Evolutionary conservation across 805 yeast species (phyloP), one percentile per base, ranked within the genome.

Genomic region (Suhomyces pyralidae): DNA sequence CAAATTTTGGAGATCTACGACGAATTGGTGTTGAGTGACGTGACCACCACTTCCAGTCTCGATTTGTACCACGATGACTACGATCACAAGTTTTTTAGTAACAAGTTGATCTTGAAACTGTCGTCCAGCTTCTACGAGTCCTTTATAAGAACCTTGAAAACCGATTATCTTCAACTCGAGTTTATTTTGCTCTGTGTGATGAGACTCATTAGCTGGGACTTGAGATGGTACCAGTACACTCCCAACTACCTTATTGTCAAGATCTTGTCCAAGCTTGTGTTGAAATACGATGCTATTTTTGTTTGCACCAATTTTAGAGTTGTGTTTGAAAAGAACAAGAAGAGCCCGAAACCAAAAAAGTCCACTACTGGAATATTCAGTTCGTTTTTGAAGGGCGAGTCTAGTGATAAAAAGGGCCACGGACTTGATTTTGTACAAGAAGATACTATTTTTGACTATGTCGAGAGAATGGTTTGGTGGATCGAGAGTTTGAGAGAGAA

Each of bases 221-320:
- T 80, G 36, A 73, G 92, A 45, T 88, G 85, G 79, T 86, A 86
- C 57, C 61, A 84, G 80, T 58, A 82, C 77, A 54, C 80, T 71
- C 71, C 83, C 63, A 60, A 61, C 69, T 32, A 71, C 65, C 48
- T 77, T 77, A 52, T 64, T 73, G 7, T 53, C 22, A 69, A 77
- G 17, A 76, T 81, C 5, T 60, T 86, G 48, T 65, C 69, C 50
- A 76, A 77, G 53, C 60, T 79, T 19, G 64, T 80, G 30, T 59
- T 67, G 5, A 64, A 69, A 48, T 76, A 77, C 48, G 81, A 79
- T 45, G 63, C 69, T n/a, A 67, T 73, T 2, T 69, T 65, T 46
- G 62, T 80, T 30, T 67, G 74, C 38, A 69, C 78, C 36, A 68
- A 68, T 38, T 54, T 79, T 32, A 74, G 70, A 50, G 68, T 77